A percentile compares a stretch with the other conserved stretches of the same genome.
Evolutionary conservation across 1,284 basidiomycete genomes (phyloP).

Genomic region (Trichosporon sp.): DNA sequence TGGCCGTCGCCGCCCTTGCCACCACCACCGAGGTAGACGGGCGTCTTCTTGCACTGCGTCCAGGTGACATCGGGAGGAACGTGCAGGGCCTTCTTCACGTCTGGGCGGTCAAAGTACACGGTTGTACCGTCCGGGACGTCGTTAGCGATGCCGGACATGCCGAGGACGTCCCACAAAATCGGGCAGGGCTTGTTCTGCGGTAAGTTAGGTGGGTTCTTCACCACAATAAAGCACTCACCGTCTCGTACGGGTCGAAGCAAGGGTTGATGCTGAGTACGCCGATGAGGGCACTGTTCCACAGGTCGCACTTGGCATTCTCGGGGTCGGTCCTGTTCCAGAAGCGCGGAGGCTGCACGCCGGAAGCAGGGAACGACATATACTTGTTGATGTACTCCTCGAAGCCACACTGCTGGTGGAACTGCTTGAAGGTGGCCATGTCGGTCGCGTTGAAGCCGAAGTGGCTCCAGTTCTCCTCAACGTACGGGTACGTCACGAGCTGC

Average conservation of each 20-base stretch:
- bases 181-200: slow-evolving; percentile 52
- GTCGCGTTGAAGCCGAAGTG: slow-evolving; percentile 49
- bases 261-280: slow-evolving; percentile 62
- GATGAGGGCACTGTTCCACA: slow-evolving; percentile 62
- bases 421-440: slow-evolving; percentile 60
- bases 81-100: slow-evolving; percentile 69
- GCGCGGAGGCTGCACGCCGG: slow-evolving; percentile 41
- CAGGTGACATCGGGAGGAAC: slow-evolving; percentile 61
- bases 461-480: slow-evolving; percentile 14
- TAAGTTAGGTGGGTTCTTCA: neutral
- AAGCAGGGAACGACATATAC: slow-evolving; percentile 61
- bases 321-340: slow-evolving; percentile 14
- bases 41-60: slow-evolving; percentile 59
- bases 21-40: slow-evolving; percentile 55
- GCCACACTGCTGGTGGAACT: slow-evolving; percentile 56
- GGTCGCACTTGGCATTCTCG: slow-evolving; percentile 55
- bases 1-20: slow-evolving; percentile 45
- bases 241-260: slow-evolving; percentile 71
- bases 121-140: neutral
- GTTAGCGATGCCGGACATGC: slow-evolving; percentile 58
- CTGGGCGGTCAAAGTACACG: slow-evolving; percentile 63
- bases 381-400: slow-evolving; percentile 62
- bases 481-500: slow-evolving; percentile 57
- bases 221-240: slow-evolving; percentile 42
- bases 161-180: slow-evolving; percentile 68